Evolutionary conservation across 2,329 filamentous ascomycete species (phyloP).

Genomic region (Penicillium corylophilum): DNA sequence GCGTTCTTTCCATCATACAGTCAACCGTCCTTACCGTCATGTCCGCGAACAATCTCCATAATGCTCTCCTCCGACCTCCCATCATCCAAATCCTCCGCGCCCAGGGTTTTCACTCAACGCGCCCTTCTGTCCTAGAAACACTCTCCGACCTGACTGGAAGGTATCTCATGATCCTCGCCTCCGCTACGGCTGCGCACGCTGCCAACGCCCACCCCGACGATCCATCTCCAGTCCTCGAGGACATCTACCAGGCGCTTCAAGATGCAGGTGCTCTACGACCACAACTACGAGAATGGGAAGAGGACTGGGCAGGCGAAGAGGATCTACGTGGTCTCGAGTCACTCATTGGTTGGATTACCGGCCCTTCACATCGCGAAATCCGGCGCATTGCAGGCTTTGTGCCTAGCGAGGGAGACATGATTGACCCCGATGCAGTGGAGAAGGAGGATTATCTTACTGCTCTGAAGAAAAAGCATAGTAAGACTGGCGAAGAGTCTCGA

Average conservation of each 20-base stretch:
- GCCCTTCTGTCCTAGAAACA: conserved; percentile 78
- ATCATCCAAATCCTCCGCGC: conserved; percentile 90
- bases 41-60: conserved; percentile 57
- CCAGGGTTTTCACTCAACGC: conserved; percentile 81
- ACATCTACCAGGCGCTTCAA: conserved; percentile 82
- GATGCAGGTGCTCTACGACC: conserved; percentile 75
- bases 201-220: conserved; percentile 65
- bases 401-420: conserved; percentile 53
- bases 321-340: conserved; percentile 74
- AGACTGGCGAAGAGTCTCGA: conserved; percentile 80
- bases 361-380: conserved; percentile 74
- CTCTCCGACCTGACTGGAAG: conserved; percentile 82
- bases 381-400: conserved; percentile 75
- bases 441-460: conserved; percentile 71
- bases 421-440: conserved; percentile 52
- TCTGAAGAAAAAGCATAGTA: conserved; percentile 89
- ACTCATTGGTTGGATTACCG: conserved; percentile 77
- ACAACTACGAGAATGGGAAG: conserved; percentile 64
- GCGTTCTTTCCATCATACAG: not conserved
- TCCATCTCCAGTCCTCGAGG: conserved; percentile 65
- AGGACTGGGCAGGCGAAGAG: conserved; percentile 68
- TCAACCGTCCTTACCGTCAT: conserved; percentile 27
- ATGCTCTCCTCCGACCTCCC: conserved; percentile 79
- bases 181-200: conserved; percentile 69
- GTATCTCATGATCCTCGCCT: conserved; percentile 74